Base-by-base conservation (phyloP, 73 alveolate genomes). In the Stentor roeselii region DNA sequence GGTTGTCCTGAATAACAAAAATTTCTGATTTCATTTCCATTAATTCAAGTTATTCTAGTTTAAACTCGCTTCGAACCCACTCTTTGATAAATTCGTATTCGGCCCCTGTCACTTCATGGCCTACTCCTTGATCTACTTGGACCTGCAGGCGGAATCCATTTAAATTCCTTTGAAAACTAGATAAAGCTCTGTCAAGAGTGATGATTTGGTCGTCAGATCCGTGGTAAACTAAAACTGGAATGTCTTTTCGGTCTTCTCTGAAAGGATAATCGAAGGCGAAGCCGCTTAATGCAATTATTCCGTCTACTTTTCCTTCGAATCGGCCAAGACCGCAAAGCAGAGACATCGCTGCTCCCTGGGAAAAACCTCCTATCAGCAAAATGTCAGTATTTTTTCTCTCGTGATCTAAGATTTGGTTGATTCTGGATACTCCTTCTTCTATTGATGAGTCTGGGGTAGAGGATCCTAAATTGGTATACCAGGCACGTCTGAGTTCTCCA, bases 301-400 rank as follows among this genome's bases (percentile, higher is more conserved):
- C 98, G 0, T 95, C 97, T 0, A 92, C 0, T 30, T 59, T 4
- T 1, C 85, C 82, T 34, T 75, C 59, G 78, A 40, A 58, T 15
- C 32, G 38, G 59, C 59, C 41, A 35, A 92, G 86, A 32, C 86
- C 96, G 2, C 67, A 61, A 82, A 90, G 59, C 42, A 91, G 38
- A 59, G 94, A 30, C 87, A 95, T 42, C n/a, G 93, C 90, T 60
- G 93, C 92, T 38, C 99, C 99, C 85, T 95, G 93, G 32, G 97
- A 91, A 84, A 93, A 94, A 38, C 99, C 99, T n/a, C 99, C 99
- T 21, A 95, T 84, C 74, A 89, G 83, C 30, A 95, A 27, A 27
- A 31, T 15, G 42, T 50, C 21, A 59, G 91, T 86, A 40, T 30
- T 34, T 40, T 86, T 60, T 21, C 84, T 93, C 83, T 94, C 97